Evolutionary conservation across 2,329 filamentous ascomycete species (phyloP), one percentile per base, ranked within the genome.

Genomic region (Pseudocercospora cruenta): DNA sequence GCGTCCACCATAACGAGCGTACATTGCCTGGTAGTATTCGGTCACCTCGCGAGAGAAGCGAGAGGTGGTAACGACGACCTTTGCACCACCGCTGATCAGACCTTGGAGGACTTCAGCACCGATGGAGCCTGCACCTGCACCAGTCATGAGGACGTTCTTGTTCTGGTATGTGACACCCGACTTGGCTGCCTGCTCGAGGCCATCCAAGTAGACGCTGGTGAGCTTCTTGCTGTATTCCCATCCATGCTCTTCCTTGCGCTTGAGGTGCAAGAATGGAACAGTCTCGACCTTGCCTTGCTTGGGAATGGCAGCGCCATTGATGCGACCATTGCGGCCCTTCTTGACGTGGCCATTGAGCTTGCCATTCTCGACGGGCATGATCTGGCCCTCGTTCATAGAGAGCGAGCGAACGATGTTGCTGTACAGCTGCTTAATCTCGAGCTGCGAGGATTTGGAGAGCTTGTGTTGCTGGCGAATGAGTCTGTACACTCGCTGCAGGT

Each of bases 181-280:
- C 75, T 89, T 91, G 70, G 95, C 95, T 71, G 94, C 93, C 69
- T 94, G 88, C 82, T 97, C 94, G 33, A 99, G 82, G 69, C 93
- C 93, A 78, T 97, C 93, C 36, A 99, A 88, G 79, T 99, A 99
- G 73, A 94, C 81, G 64, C 92, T 91, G 24, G 95, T 98, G 65
- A 99, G 87, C 84, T 96, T 97, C 87, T 98, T 99, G 88, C 93
- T 98, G 85, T 98, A 99, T 77, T 98, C 94, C 95, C 95, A 99
- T 68, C 94, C 94, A 76, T 97, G 91, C 68, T 94, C 88, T 62
- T 92, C 89, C 82, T 96, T 96, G 80, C 93, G 91, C 87, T 97
- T 97, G 65, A 99, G 85, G 79, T 99, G 95, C 61, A 99, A 83
- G 88, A 99, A 99, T 36, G 95, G 95, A 73, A 99, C 96, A 19